Evolutionary conservation across 441 rosid species (phyloP).

Genomic region (Aquilaria agallochum): DNA sequence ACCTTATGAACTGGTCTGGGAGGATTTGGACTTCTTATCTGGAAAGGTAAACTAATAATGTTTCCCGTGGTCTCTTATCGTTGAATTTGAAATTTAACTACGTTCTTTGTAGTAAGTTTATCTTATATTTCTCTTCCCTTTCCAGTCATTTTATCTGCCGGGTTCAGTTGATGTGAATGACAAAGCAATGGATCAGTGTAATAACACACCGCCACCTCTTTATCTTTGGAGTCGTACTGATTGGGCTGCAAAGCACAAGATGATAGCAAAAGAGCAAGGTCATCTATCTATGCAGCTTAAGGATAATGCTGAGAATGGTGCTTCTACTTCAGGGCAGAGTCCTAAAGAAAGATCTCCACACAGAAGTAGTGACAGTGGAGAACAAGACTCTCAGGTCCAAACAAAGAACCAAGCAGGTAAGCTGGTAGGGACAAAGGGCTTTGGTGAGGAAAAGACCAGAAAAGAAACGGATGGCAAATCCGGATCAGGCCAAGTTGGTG

Average conservation of each 20-base stretch:
- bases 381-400: conserved; percentile 19
- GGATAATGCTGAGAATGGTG: conserved; percentile 9
- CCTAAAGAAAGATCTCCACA: conserved; percentile 13
- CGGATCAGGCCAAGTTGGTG: background rate
- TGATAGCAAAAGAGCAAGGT: conserved; percentile 52
- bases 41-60: conserved; percentile 59
- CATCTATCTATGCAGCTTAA: conserved; percentile 31
- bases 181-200: conserved; percentile 86
- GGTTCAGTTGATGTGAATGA: conserved; percentile 72
- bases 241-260: conserved; percentile 51
- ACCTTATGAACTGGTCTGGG: conserved; percentile 78
- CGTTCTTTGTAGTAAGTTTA: conserved; percentile 1
- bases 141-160: conserved; percentile 93
- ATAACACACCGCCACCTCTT: conserved; percentile 57
- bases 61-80: conserved; percentile 1
- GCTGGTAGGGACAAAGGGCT: conserved; percentile 11
- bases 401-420: conserved; percentile 27
- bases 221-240: conserved; percentile 88
- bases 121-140: conserved; percentile 12
- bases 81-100: background rate
- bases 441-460: conserved; percentile 6
- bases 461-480: background rate
- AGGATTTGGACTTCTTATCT: conserved; percentile 50
- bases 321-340: conserved; percentile 11
- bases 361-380: conserved; percentile 13